A percentile compares a stretch with the other conserved stretches of the same genome.
Evolutionary conservation across 2,329 filamentous ascomycete species (phyloP).

Genomic region (Hortaea werneckii): DNA sequence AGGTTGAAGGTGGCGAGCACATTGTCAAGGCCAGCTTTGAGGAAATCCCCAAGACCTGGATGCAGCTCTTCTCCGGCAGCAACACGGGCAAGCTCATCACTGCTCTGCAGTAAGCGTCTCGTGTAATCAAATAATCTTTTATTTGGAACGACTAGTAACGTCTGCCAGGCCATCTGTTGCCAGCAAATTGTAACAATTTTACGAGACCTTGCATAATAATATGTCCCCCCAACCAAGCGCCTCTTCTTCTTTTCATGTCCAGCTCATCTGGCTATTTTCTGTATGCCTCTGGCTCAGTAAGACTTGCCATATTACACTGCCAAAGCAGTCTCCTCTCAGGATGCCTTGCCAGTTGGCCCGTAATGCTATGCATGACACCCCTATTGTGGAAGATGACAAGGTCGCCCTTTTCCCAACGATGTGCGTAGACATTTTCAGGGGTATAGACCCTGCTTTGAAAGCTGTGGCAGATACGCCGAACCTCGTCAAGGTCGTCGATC

Average conservation of each 20-base stretch:
- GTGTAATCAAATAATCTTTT: not conserved
- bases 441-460: constrained; percentile 5
- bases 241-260: no score
- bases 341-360: constrained; percentile 13
- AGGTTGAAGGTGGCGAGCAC: constrained; percentile 36
- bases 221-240: no score
- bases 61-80: constrained; percentile 37
- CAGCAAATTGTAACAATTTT: not conserved
- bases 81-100: constrained; percentile 11
- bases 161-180: not conserved
- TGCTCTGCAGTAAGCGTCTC: constrained; percentile 4
- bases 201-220: no score
- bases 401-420: constrained; percentile 22
- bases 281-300: not conserved
- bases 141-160: no score
- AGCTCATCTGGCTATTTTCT: not conserved
- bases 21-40: constrained; percentile 39
- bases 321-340: constrained; percentile 19
- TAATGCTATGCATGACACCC: constrained; percentile 24
- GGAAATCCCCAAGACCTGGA: constrained; percentile 40
- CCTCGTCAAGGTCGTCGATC: constrained; percentile 13
- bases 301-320: constrained; percentile 10
- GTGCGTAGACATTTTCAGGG: constrained; percentile 23
- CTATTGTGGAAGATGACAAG: constrained; percentile 24
- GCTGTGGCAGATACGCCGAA: constrained; percentile 18